Evolutionary conservation across 1,284 basidiomycete genomes (phyloP).

Genomic region (Cutaneotrichosporon curvatum): DNA sequence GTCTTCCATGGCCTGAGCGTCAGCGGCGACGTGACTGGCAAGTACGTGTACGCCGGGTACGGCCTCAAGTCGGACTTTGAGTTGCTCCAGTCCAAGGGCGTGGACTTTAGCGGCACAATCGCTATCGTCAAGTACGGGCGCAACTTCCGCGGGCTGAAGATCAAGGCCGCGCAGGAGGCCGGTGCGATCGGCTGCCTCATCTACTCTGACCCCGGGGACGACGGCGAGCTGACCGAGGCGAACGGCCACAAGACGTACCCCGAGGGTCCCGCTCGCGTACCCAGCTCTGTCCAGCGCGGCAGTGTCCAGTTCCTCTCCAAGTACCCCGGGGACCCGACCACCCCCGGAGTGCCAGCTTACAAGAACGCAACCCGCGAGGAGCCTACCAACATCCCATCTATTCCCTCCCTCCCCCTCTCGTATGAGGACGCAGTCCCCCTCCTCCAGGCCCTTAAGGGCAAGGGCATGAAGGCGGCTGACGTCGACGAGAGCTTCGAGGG

Average conservation of each 20-base stretch:
- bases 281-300: conserved; percentile 70
- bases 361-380: conserved; percentile 66
- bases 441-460: conserved; percentile 44
- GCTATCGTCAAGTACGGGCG: conserved; percentile 76
- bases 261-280: conserved; percentile 74
- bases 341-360: conserved; percentile 82
- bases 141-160: conserved; percentile 68
- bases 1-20: conserved; percentile 44
- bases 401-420: conserved; percentile 61
- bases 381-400: conserved; percentile 65
- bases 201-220: conserved; percentile 83
- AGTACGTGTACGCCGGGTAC: conserved; percentile 74
- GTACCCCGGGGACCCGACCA: conserved; percentile 62
- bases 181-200: conserved; percentile 62
- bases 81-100: conserved; percentile 55
- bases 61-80: conserved; percentile 73
- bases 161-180: conserved; percentile 63
- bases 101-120: conserved; percentile 70
- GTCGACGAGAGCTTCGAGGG: conserved; percentile 49
- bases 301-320: conserved; percentile 64
- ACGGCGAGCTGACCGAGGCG: conserved; percentile 69
- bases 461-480: conserved; percentile 35
- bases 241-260: conserved; percentile 77
- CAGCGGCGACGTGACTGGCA: conserved; percentile 51
- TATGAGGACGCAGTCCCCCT: conserved; percentile 51